Evolutionary conservation across 352 stramenopile genomes (phyloP).

Genomic region (Phytophthora colocasiae): DNA sequence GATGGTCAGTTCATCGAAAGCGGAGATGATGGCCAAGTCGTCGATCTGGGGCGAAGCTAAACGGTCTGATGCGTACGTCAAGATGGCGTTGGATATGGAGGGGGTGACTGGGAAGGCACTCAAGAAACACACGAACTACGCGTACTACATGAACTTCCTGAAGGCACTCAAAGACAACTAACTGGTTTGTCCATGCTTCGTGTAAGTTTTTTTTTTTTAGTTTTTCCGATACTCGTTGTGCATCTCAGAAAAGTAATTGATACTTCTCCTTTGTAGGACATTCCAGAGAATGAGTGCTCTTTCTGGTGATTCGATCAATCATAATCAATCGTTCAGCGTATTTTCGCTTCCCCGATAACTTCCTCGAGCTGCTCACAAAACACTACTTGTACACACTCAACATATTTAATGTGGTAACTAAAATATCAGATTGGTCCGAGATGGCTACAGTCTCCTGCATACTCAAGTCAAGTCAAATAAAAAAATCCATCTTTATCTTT

Average conservation of each 20-base stretch:
- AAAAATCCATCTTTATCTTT: conserved; percentile 26
- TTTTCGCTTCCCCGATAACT: no score
- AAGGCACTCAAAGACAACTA: not conserved
- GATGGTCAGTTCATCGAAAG: not conserved
- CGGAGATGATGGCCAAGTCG: conserved; percentile 1
- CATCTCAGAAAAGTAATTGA: no score
- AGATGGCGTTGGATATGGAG: not conserved
- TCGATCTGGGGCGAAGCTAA: not conserved
- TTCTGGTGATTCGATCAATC: no score
- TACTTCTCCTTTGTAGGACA: no score
- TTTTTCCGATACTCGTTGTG: no score
- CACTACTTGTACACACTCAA: no score
- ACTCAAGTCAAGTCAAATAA: conserved; percentile 20
- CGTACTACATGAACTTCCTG: not conserved
- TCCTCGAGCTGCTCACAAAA: no score
- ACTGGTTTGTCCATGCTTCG: no score
- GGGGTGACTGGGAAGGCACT: not conserved
- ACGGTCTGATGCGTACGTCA: not conserved
- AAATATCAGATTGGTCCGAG: conserved; percentile 23
- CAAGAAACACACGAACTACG: not conserved
- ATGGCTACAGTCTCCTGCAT: conserved; percentile 16
- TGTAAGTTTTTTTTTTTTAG: no score
- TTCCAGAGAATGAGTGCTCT: no score
- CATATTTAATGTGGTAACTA: not conserved
- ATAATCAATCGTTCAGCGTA: no score